Percentiles rank a stretch among this genome's conserved stretches.
Evolutionary conservation across 1,284 basidiomycete species (phyloP).

Genomic region (Phellopilus nigrolimitatus): DNA sequence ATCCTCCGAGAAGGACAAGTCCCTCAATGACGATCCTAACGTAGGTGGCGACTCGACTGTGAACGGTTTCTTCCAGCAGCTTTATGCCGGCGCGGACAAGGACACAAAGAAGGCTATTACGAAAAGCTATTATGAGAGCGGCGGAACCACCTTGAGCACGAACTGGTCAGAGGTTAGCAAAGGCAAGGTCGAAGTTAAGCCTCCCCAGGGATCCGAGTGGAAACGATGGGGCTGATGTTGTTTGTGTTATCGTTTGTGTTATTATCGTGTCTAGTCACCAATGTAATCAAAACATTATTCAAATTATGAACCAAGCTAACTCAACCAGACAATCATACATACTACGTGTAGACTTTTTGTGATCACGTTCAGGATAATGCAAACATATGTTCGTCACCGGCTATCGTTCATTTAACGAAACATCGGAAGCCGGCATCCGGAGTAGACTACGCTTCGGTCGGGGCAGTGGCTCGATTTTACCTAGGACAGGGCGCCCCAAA

Average conservation of each 20-base stretch:
- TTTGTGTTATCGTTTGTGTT: neutral
- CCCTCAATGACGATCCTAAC: slow-evolving; percentile 72
- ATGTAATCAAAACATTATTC: too few relatives aligned
- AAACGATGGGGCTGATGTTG: slow-evolving; percentile 57
- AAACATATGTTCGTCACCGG: neutral
- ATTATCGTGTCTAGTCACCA: neutral
- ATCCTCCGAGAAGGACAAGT: slow-evolving; percentile 54
- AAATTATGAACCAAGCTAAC: too few relatives aligned
- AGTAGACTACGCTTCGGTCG: slow-evolving; percentile 16
- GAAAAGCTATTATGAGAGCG: slow-evolving; percentile 91
- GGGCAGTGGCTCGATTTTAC: slow-evolving; percentile 11
- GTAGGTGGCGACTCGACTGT: slow-evolving; percentile 74
- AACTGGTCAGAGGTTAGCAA: slow-evolving; percentile 88
- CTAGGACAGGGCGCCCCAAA: slow-evolving; percentile 15
- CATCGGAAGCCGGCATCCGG: slow-evolving; percentile 10
- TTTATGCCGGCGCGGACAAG: slow-evolving; percentile 83
- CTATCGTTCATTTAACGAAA: neutral
- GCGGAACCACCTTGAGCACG: slow-evolving; percentile 88
- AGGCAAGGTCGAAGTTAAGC: slow-evolving; percentile 64
- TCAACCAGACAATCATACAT: neutral
- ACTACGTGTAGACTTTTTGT: neutral
- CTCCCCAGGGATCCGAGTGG: slow-evolving; percentile 78
- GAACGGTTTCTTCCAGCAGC: slow-evolving; percentile 78
- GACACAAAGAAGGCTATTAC: slow-evolving; percentile 91
- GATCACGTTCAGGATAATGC: neutral